Conservation (phyloP, 768 basidiomycete genomes). For the Boletales sp. region DNA sequence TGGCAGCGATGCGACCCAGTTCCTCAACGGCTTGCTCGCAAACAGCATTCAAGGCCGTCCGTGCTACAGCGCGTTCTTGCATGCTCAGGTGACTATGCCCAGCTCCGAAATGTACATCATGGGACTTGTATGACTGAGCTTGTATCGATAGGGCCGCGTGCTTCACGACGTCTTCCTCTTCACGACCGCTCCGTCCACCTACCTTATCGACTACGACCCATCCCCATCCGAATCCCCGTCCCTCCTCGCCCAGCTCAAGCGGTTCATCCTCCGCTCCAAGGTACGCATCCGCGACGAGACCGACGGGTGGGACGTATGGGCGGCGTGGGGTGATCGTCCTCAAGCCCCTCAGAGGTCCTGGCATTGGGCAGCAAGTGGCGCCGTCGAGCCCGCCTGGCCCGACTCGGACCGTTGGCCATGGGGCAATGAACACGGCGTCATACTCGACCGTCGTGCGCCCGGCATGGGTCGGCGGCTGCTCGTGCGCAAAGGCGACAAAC, state of each 20-base stretch:
- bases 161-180: slow-evolving; percentile 88
- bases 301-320: slow-evolving; percentile 76
- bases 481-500: slow-evolving; percentile 62
- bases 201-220: slow-evolving; percentile 71
- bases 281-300: slow-evolving; percentile 80
- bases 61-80: slow-evolving; percentile 69
- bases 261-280: slow-evolving; percentile 84
- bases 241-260: slow-evolving; percentile 70
- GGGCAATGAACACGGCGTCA: slow-evolving; percentile 49
- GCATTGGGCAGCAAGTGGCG: slow-evolving; percentile 65
- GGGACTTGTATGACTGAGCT: neutral
- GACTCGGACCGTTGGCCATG: slow-evolving; percentile 49
- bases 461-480: slow-evolving; percentile 79
- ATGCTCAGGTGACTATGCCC: slow-evolving; percentile 60
- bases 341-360: slow-evolving; percentile 43
- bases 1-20: slow-evolving; percentile 76
- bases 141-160: slow-evolving; percentile 67
- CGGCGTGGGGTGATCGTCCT: slow-evolving; percentile 62
- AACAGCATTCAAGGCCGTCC: slow-evolving; percentile 48
- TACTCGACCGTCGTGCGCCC: slow-evolving; percentile 64
- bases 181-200: slow-evolving; percentile 48
- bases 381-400: slow-evolving; percentile 74
- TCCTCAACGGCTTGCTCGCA: slow-evolving; percentile 76
- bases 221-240: slow-evolving; percentile 55
- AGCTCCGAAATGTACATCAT: too few relatives aligned